Conservation (phyloP, 345 rosid species). For the Eucalyptus cloeziana region DNA sequence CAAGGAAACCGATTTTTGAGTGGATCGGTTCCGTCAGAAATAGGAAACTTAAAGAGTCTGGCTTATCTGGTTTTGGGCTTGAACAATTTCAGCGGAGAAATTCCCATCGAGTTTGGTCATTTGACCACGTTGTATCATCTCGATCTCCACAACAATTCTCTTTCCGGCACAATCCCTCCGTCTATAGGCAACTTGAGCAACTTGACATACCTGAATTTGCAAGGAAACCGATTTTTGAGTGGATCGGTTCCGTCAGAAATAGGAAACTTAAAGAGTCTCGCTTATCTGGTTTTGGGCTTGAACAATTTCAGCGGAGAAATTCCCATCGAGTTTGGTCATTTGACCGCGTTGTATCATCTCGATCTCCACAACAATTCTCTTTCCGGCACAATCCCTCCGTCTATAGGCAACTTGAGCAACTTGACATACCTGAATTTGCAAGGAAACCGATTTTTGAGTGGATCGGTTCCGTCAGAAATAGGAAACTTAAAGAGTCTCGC, state of each 20-base stretch:
- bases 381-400: not conserved
- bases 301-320: too few species aligned
- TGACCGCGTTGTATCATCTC: accelerated
- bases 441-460: not conserved
- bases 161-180: not conserved
- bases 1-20: not conserved
- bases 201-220: not conserved
- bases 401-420: not conserved
- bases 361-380: not conserved
- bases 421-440: not conserved
- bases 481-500: too few species aligned
- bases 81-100: not conserved
- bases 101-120: too few species aligned
- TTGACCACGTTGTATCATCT: not conserved
- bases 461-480: not conserved
- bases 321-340: not conserved
- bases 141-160: too few species aligned
- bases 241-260: not conserved
- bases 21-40: not conserved
- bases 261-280: not conserved
- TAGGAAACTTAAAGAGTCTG: not conserved
- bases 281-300: accelerated
- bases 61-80: accelerated
- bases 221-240: not conserved
- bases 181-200: not conserved